These are phyloP conservation scores for Teratosphaeria nubilosa DNA, from an alignment of 2,329 filamentous ascomycete species.

Conservation along the genomic window DNA sequence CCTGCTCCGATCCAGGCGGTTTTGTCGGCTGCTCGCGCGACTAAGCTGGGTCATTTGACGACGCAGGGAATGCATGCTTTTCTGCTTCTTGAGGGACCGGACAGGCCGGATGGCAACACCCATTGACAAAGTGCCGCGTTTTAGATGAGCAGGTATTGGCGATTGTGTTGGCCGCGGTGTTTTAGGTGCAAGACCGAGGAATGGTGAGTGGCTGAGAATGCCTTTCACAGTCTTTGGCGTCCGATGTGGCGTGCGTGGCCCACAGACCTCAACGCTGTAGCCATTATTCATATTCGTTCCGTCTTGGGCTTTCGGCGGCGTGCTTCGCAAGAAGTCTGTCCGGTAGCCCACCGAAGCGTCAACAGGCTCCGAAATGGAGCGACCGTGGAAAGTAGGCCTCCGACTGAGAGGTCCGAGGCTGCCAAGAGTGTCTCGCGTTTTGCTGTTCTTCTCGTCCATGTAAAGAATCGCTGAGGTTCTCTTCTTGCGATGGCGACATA, in stretches of 20 bases:
- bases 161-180: conserved; percentile 17
- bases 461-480: conserved; percentile 3
- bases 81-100: conserved; percentile 20
- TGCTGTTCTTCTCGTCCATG: conserved; percentile 13
- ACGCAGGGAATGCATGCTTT: conserved; percentile 23
- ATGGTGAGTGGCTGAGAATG: conserved; percentile 20
- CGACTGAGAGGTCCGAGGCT: conserved; percentile 16
- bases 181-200: conserved; percentile 15
- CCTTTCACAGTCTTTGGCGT: conserved; percentile 9
- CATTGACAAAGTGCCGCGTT: conserved; percentile 24
- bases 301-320: conserved; percentile 16
- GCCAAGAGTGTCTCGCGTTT: conserved; percentile 17
- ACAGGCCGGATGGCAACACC: conserved; percentile 18
- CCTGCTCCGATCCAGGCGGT: conserved; percentile 12
- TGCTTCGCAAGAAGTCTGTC: conserved; percentile 24
- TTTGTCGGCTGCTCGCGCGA: conserved; percentile 5
- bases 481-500: conserved; percentile 13
- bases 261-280: conserved; percentile 13
- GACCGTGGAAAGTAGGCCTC: conserved; percentile 17
- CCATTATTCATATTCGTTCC: conserved; percentile 4
- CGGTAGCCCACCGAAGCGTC: conserved; percentile 17
- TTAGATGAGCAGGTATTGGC: conserved; percentile 21
- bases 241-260: conserved; percentile 9
- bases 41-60: conserved; percentile 12
- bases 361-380: conserved; percentile 25